Base-by-base conservation (phyloP, 2,329 filamentous ascomycete genomes). In the Metarhizium brunneum region DNA sequence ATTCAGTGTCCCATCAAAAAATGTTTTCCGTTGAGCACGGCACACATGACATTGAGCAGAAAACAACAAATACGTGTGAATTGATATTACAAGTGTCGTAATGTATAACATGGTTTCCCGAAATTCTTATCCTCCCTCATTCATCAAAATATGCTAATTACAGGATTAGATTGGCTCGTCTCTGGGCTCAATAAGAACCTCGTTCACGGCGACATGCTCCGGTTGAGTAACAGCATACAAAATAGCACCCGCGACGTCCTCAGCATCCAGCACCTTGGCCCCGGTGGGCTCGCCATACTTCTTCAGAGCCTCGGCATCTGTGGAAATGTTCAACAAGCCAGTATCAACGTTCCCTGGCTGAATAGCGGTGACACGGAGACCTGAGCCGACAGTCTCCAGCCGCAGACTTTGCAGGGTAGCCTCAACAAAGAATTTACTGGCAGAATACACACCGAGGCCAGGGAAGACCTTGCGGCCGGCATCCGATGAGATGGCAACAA, bases 371-470 rank as follows among this genome's bases (percentile, higher is more conserved):
- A 92, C 87, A 2, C 87, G 77, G 51, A 92, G 71, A 0, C 88
- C 88, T 0, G 80, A 81, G 0, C 86, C 87, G 0, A 85, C 88
- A 0, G 87, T 92, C 75, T 92, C 88, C 7, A 92, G 71, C 8
- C 88, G 82, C 61, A 92, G 70, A 36, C 77, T 77, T 69, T 92
- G 88, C n/a, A 92, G 76, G 0, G 87, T 88, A 1, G 87, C 88
- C 68, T 92, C 88, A 54, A 92, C 87, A 66, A 92, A 92, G 78
- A 92, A 90, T 68, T 92, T 92, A 70, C 82, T 87, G 30, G 86
- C 88, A 0, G 86, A 90, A 76, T 92, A 92, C 40, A 92, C 88
- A 53, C 88, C 88, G 13, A 92, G 73, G 0, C 88, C 88, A 0
- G 88, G 87, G 73, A 92, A 92, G 7, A 90, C 86, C 68, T 91